Percentiles rank a stretch among this genome's conserved stretches.
Evolutionary conservation across 148 eudicot species (phyloP).

Genomic region (Dysphania ambrosioides): DNA sequence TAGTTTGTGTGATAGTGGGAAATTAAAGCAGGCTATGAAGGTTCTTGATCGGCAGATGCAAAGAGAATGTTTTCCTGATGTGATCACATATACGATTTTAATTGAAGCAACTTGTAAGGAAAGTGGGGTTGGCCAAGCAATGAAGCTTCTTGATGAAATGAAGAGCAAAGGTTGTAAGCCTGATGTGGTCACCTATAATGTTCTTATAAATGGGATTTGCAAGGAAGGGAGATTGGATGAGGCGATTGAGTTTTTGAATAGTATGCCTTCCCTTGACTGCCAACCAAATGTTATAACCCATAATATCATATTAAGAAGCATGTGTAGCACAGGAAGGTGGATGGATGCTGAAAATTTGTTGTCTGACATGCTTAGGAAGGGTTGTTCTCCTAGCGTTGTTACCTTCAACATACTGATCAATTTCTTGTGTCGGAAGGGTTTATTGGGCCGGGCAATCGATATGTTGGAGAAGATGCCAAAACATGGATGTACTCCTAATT

Average conservation of each 20-base stretch:
- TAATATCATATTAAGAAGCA: slow-evolving; percentile 50
- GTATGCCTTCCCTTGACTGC: slow-evolving; percentile 52
- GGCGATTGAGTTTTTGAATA: slow-evolving; percentile 54
- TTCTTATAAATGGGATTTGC: slow-evolving; percentile 69
- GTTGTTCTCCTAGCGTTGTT: slow-evolving; percentile 60
- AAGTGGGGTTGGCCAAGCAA: slow-evolving; percentile 61
- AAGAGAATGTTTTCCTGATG: slow-evolving; percentile 62
- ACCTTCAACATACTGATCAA: slow-evolving; percentile 70
- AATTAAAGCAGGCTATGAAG: slow-evolving; percentile 51
- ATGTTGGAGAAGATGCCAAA: slow-evolving; percentile 57
- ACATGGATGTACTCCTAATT: slow-evolving; percentile 60
- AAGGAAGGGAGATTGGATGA: slow-evolving; percentile 65
- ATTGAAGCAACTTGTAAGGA: slow-evolving; percentile 69
- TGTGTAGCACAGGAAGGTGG: slow-evolving; percentile 70
- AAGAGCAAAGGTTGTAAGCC: slow-evolving; percentile 65
- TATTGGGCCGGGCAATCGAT: slow-evolving; percentile 63
- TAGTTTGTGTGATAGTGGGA: slow-evolving; percentile 62
- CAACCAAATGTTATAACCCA: slow-evolving; percentile 65
- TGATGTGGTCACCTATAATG: slow-evolving; percentile 70
- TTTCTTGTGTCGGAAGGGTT: slow-evolving; percentile 57
- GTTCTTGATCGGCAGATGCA: slow-evolving; percentile 52
- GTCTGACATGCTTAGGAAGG: slow-evolving; percentile 58
- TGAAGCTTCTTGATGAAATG: slow-evolving; percentile 79
- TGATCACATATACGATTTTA: slow-evolving; percentile 66
- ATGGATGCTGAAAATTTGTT: slow-evolving; percentile 57